Conservation (phyloP, 305 asterid species). For the Fraxinus floribunda region DNA sequence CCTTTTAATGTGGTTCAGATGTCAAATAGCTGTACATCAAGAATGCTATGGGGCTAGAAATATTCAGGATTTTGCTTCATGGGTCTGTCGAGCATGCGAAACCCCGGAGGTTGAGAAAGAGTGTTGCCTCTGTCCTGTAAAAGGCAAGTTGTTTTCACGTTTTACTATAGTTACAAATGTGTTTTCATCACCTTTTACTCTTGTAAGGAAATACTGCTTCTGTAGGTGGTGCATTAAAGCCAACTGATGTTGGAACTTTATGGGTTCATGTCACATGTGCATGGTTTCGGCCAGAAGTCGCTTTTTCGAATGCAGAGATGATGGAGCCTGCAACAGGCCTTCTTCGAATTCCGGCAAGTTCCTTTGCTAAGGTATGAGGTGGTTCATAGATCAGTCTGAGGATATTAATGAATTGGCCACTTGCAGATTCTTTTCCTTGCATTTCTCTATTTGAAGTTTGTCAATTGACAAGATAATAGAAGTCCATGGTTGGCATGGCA, state of each 20-base stretch:
- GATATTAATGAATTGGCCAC: conserved; percentile 14
- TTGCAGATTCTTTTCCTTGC: conserved; percentile 15
- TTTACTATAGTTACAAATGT: conserved; percentile 20
- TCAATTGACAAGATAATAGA: neutral
- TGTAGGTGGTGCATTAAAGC: conserved; percentile 96
- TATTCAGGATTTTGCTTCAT: conserved; percentile 70
- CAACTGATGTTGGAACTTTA: conserved; percentile 71
- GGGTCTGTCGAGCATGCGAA: conserved; percentile 98
- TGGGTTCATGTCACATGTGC: conserved; percentile 99
- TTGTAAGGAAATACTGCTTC: conserved; percentile 28
- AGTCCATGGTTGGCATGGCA: neutral
- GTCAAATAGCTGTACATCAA: conserved; percentile 97
- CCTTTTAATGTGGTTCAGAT: conserved; percentile 46
- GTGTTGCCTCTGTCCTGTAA: conserved; percentile 95
- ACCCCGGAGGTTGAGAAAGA: conserved; percentile 78
- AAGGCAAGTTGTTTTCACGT: conserved; percentile 53
- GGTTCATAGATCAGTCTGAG: conserved; percentile 8
- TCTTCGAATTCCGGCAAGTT: conserved; percentile 61
- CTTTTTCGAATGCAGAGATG: conserved; percentile 62
- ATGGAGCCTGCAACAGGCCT: conserved; percentile 98
- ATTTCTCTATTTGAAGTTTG: neutral
- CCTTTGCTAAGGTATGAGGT: conserved; percentile 64
- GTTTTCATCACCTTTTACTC: conserved; percentile 7
- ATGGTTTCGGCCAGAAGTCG: conserved; percentile 92
- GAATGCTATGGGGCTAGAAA: conserved; percentile 88